Percentiles rank a stretch among this genome's conserved stretches.
Evolutionary conservation across 2,329 filamentous ascomycete species (phyloP).

Genomic region (Davidsoniella neocaledoniae): DNA sequence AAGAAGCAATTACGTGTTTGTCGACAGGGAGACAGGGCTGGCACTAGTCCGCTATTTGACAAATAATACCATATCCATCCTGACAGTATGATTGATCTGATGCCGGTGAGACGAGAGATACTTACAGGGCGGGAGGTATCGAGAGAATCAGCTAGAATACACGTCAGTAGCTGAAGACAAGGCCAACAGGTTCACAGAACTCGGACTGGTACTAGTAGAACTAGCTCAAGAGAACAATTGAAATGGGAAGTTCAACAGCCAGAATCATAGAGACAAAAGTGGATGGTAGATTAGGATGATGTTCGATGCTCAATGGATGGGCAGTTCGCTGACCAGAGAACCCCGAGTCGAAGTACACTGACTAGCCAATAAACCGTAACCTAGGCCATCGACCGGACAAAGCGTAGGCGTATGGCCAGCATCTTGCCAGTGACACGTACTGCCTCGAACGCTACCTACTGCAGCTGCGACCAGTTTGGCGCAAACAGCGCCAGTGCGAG

Average conservation of each 20-base stretch:
- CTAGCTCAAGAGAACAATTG: not conserved
- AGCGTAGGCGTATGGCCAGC: too few relatives aligned
- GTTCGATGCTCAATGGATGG: too few relatives aligned
- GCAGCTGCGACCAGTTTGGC: too few relatives aligned
- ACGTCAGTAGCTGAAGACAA: slow-evolving; percentile 12
- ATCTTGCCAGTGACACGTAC: too few relatives aligned
- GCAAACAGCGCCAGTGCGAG: too few relatives aligned
- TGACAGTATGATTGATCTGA: slow-evolving; percentile 25
- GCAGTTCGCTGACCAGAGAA: too few relatives aligned
- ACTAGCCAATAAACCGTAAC: too few relatives aligned
- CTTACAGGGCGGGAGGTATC: slow-evolving; percentile 46
- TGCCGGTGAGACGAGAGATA: slow-evolving; percentile 43
- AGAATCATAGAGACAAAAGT: not conserved
- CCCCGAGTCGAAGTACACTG: too few relatives aligned
- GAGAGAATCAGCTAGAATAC: slow-evolving; percentile 40
- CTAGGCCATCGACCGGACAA: too few relatives aligned
- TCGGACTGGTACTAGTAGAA: not conserved
- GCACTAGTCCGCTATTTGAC: not conserved
- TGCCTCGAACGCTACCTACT: too few relatives aligned
- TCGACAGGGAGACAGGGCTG: too few relatives aligned
- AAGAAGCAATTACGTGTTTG: too few relatives aligned
- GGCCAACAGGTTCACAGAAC: not conserved
- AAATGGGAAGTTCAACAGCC: not conserved
- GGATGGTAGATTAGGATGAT: not conserved
- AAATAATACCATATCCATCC: not conserved